Conservation (phyloP, 129 eudicot species). For the Oenanthe sinensis region DNA sequence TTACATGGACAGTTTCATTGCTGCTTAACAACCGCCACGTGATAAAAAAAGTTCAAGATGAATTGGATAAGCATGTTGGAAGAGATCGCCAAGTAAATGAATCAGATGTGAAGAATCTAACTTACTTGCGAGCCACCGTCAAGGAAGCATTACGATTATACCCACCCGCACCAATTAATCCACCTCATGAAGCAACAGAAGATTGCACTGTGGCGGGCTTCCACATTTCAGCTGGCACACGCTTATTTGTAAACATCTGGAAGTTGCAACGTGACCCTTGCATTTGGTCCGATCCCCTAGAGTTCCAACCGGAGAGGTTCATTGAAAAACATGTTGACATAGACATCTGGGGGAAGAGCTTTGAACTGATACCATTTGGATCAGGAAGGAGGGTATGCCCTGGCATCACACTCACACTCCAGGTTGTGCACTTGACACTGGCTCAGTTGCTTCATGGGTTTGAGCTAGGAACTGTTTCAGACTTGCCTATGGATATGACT, state of each 20-base stretch:
- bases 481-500: slow-evolving; percentile 2
- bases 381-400: slow-evolving; percentile 10
- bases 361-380: slow-evolving; percentile 8
- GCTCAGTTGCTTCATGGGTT: slow-evolving; percentile 13
- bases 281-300: slow-evolving; percentile 1
- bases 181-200: not conserved
- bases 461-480: not conserved
- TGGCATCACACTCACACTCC: not conserved
- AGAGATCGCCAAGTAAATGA: slow-evolving; percentile 2
- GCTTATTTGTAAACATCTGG: not conserved
- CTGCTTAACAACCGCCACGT: slow-evolving; percentile 11
- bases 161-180: not conserved
- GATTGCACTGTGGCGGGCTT: slow-evolving; percentile 7
- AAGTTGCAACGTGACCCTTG: slow-evolving; percentile 6
- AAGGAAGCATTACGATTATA: slow-evolving; percentile 16
- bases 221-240: slow-evolving; percentile 7
- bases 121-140: slow-evolving; percentile 6
- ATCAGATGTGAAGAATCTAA: slow-evolving; percentile 12
- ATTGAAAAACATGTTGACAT: not conserved
- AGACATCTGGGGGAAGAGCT: not conserved
- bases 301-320: slow-evolving; percentile 2
- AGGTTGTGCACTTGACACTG: slow-evolving; percentile 10
- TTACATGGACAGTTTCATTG: slow-evolving; percentile 11
- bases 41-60: slow-evolving; percentile 12
- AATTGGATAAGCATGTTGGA: slow-evolving; percentile 12